Base-by-base conservation (phyloP, 495 filamentous ascomycete genomes). In the Extremus antarcticus region DNA sequence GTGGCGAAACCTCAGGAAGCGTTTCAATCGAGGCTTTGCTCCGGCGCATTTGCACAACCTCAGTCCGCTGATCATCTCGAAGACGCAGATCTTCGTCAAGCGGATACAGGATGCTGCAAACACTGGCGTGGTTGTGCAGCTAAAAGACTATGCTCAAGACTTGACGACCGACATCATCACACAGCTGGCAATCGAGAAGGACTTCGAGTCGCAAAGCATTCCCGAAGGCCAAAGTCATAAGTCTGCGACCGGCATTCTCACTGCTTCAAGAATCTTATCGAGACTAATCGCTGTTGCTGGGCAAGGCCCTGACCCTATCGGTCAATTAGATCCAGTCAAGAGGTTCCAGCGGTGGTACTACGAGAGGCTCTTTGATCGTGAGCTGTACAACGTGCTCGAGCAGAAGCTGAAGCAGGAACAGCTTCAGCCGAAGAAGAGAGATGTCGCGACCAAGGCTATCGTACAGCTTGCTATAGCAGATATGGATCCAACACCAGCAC, bases 121-220 rank as follows among this genome's bases (percentile, higher is more conserved):
- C 13, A 48, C 21, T 17, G 46, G 46, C 17, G 9, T 9, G 3
- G 24, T 25, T 25, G 13, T 48, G 13, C 21, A 10, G 9, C 24
- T 48, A 21, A 48, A 48, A 17, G 46, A 48, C 9, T 25, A 24
- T 9, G 19, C 46, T n/a, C 20, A 48, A 25, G 46, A 48, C 21
- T 21, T 48, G 21, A 48, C 46, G 20, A 48, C 46, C 13, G 46
- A 48, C 25, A 20, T 48, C 24, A 48, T 48, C 46, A 48, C 46
- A 8, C 46, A 48, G 20, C 46, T 48, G 9, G 24, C 23, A 4
- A 48, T 48, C 13, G 46, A 48, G 24, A 48, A 48, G 20, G 46
- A 48, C 23, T 48, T 48, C 46, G 24, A 48, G 17, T 23, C 46
- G 9, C 46, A 48, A 17, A 24, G 21, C 23, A 25, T 48, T 7